These are phyloP conservation scores for Phytophthora ohioensis DNA, from an alignment of 352 stramenopile species.

Conservation along the genomic window DNA sequence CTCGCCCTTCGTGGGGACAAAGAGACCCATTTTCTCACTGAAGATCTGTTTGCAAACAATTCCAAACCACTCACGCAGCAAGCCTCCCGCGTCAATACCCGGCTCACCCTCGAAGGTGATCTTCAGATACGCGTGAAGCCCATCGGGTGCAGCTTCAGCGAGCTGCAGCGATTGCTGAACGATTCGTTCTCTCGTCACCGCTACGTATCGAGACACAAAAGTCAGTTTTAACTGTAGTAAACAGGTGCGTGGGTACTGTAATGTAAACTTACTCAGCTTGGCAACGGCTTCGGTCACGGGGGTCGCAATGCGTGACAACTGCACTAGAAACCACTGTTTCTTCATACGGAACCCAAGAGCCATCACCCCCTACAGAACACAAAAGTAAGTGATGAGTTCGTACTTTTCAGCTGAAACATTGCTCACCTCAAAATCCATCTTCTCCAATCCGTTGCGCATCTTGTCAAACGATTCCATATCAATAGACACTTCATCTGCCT, in stretches of 20 bases:
- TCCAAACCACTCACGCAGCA: slow-evolving; percentile 77
- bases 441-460: slow-evolving; percentile 42
- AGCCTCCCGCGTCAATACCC: slow-evolving; percentile 69
- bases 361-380: slow-evolving; percentile 67
- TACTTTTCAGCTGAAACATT: background rate
- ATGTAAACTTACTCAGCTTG: slow-evolving; percentile 65
- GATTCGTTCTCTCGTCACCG: slow-evolving; percentile 63
- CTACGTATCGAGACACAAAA: slow-evolving; percentile 30
- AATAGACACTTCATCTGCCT: slow-evolving; percentile 71
- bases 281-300: slow-evolving; percentile 68
- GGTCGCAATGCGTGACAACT: slow-evolving; percentile 70
- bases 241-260: background rate
- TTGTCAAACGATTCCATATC: slow-evolving; percentile 73
- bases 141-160: slow-evolving; percentile 46
- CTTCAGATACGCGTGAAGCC: slow-evolving; percentile 73
- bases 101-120: slow-evolving; percentile 73
- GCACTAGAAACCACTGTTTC: slow-evolving; percentile 87
- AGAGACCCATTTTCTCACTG: slow-evolving; percentile 58
- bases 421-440: slow-evolving; percentile 68
- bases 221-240: slow-evolving; percentile 1
- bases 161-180: slow-evolving; percentile 66
- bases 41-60: slow-evolving; percentile 70
- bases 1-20: slow-evolving; percentile 67
- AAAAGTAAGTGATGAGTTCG: background rate
- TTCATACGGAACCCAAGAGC: slow-evolving; percentile 79